Conservation (phyloP, 192 early-diverging fungal species). For the Chytriomyces sp. region DNA sequence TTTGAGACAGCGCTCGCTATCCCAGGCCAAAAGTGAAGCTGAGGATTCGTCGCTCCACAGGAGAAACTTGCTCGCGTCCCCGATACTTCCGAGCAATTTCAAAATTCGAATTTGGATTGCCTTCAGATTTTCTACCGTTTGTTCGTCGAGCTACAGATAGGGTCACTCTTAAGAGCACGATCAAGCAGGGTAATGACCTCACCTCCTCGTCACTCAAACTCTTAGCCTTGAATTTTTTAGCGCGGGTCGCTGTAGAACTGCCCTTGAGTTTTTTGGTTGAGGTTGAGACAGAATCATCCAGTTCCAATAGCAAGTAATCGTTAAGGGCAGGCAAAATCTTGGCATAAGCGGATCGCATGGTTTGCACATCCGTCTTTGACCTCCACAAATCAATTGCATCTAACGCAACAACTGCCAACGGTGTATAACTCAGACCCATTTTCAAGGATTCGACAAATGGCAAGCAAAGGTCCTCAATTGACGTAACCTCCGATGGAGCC, state of each 20-base stretch:
- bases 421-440: constrained; percentile 66
- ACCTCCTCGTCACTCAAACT: too few species aligned
- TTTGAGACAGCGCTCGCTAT: constrained; percentile 58
- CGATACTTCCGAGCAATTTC: constrained; percentile 65
- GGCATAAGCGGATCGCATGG: constrained; percentile 35
- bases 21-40: constrained; percentile 65
- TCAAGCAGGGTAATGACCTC: too few species aligned
- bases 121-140: constrained; percentile 37
- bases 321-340: constrained; percentile 62
- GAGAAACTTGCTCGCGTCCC: constrained; percentile 50
- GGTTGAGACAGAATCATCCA: constrained; percentile 25
- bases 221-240: too few species aligned
- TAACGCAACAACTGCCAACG: constrained; percentile 63
- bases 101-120: constrained; percentile 65
- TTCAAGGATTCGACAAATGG: constrained; percentile 67
- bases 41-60: not conserved
- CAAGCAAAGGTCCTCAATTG: constrained; percentile 47
- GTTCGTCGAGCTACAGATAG: constrained; percentile 20
- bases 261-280: constrained; percentile 6
- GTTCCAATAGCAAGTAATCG: constrained; percentile 67
- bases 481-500: constrained; percentile 59
- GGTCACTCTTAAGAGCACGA: not conserved
- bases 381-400: constrained; percentile 63
- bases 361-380: not conserved
- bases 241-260: not conserved